Evolutionary conservation across 1,139 yeast genomes (phyloP).

Genomic region (Spathaspora sp.): DNA sequence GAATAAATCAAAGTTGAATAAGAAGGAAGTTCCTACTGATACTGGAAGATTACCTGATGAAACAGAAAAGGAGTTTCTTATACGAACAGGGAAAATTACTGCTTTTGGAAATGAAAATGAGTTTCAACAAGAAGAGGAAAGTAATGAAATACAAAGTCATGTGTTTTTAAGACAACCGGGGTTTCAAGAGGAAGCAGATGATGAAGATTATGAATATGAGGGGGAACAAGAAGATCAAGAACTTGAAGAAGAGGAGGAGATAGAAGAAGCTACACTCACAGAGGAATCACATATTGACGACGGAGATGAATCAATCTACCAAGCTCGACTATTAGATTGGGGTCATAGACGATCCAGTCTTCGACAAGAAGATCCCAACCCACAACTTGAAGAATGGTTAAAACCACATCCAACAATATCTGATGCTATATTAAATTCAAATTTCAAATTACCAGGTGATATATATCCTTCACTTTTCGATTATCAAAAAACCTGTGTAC

Average conservation of each 20-base stretch:
- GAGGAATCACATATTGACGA: conserved; percentile 55
- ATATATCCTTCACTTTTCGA: conserved; percentile 83
- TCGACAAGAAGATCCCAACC: conserved; percentile 20
- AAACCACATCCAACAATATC: conserved; percentile 75
- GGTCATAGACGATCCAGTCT: conserved; percentile 39
- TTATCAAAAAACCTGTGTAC: conserved; percentile 91
- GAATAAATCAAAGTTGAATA: conserved; percentile 19
- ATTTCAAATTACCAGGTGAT: conserved; percentile 84
- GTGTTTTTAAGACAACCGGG: conserved; percentile 41
- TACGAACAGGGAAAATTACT: conserved; percentile 89
- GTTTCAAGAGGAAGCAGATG: conserved; percentile 18
- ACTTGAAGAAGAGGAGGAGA: conserved; percentile 18
- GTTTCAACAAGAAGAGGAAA: conserved; percentile 32
- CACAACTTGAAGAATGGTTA: conserved; percentile 58
- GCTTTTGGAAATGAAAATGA: conserved; percentile 80
- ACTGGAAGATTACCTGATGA: conserved; percentile 54
- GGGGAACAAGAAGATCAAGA: conserved; percentile 17
- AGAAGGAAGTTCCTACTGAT: conserved; percentile 18
- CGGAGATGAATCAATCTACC: conserved; percentile 69
- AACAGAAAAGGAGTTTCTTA: conserved; percentile 71
- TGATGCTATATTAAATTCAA: conserved; percentile 71
- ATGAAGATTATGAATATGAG: conserved; percentile 8
- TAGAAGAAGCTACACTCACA: conserved; percentile 12
- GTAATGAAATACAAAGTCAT: conserved; percentile 25
- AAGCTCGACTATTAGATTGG: conserved; percentile 63